These are phyloP conservation scores for Elongisporangium prolatum DNA, from an alignment of 352 stramenopile species.

Conservation along the genomic window DNA sequence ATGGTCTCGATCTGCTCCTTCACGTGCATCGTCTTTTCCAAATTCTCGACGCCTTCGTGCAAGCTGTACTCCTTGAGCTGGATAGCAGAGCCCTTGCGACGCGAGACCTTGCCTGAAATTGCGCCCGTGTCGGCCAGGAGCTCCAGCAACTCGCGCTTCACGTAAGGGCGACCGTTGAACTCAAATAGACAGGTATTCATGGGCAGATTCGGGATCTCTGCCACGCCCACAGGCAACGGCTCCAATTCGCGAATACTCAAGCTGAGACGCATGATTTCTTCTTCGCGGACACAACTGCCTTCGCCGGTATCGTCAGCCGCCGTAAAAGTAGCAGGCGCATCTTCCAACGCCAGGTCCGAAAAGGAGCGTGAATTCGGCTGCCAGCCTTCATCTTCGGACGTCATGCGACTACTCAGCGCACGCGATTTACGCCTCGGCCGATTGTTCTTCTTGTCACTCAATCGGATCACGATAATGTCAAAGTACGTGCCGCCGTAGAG, in stretches of 20 bases:
- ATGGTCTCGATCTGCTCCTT: slow-evolving; percentile 44
- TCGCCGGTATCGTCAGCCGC: slow-evolving; percentile 12
- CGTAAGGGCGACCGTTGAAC: slow-evolving; percentile 58
- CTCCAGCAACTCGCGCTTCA: slow-evolving; percentile 67
- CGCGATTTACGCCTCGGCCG: slow-evolving; percentile 47
- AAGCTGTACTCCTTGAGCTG: slow-evolving; percentile 76
- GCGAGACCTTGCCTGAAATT: slow-evolving; percentile 60
- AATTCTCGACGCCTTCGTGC: slow-evolving; percentile 63
- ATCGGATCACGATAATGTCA: slow-evolving; percentile 61
- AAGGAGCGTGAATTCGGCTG: slow-evolving; percentile 41
- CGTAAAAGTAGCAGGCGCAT: neutral
- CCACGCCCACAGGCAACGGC: slow-evolving; percentile 48
- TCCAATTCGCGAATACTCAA: slow-evolving; percentile 71
- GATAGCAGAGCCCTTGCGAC: slow-evolving; percentile 71
- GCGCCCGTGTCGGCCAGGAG: slow-evolving; percentile 60
- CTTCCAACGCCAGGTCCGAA: slow-evolving; percentile 22
- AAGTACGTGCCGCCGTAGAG: slow-evolving; percentile 50
- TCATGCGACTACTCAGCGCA: slow-evolving; percentile 27
- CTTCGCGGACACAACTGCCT: slow-evolving; percentile 21
- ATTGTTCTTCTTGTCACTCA: slow-evolving; percentile 39
- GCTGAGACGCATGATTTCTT: slow-evolving; percentile 52
- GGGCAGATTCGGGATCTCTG: slow-evolving; percentile 65
- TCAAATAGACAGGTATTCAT: slow-evolving; percentile 81
- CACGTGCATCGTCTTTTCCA: slow-evolving; percentile 49
- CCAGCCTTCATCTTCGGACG: slow-evolving; percentile 30